Evolutionary conservation across 495 filamentous ascomycete genomes (phyloP).

Genomic region (Aspergillus sparsus): DNA sequence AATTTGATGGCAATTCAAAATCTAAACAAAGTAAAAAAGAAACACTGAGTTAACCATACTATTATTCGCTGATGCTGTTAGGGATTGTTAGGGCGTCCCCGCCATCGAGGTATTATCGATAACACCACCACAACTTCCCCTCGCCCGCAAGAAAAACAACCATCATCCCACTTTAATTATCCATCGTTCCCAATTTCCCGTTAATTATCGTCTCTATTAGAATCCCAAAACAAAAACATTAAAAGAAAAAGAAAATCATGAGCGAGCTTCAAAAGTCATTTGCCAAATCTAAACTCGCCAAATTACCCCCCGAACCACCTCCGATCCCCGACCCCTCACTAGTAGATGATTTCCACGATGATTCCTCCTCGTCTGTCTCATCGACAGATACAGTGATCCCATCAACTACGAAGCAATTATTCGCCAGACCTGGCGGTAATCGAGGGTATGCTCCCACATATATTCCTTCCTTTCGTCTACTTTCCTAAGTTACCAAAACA

Average conservation of each 20-base stretch:
- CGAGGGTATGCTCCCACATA: conserved; percentile 50
- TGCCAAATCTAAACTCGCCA: conserved; percentile 73
- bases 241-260: conserved; percentile 53
- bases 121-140: no score
- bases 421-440: conserved; percentile 57
- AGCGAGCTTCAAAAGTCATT: conserved; percentile 84
- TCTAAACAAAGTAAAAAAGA: no score
- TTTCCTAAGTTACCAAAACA: no score
- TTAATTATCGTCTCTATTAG: no score
- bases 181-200: no score
- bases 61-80: no score
- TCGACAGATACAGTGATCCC: conserved; percentile 89
- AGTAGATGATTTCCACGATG: conserved; percentile 62
- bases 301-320: conserved; percentile 58
- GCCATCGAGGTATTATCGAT: no score
- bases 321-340: conserved; percentile 32
- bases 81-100: no score
- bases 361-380: conserved; percentile 76
- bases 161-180: no score
- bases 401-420: conserved; percentile 69
- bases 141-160: no score
- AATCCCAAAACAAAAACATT: background rate
- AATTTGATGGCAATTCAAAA: no score
- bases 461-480: conserved; percentile 5
- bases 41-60: no score